These are phyloP conservation scores for Rhinocladiella mackenziei DNA, from an alignment of 2,329 filamentous ascomycete genomes.

Conservation along the genomic window DNA sequence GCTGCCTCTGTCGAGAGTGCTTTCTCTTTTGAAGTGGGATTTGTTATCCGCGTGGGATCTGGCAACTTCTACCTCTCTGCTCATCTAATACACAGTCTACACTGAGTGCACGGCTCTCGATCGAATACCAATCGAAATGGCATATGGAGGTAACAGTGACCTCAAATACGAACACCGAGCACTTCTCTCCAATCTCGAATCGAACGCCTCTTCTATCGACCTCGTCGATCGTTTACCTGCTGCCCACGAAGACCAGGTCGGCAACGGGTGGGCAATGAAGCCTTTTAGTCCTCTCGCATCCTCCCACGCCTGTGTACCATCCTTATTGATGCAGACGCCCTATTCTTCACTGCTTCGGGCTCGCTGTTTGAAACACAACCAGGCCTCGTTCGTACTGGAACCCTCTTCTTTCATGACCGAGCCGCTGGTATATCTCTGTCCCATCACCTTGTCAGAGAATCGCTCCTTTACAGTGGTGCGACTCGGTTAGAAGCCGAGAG, in stretches of 20 bases:
- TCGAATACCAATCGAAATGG: conserved; percentile 1
- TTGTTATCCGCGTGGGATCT: conserved; percentile 1
- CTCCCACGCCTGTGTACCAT: conserved; percentile 19
- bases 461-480: conserved; percentile 40
- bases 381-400: conserved; percentile 17
- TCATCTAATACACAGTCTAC: background rate
- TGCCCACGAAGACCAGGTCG: conserved; percentile 8
- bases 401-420: conserved; percentile 26
- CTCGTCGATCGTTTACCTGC: conserved; percentile 20
- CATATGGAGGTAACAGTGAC: conserved; percentile 1
- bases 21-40: background rate
- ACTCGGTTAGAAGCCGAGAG: conserved; percentile 45
- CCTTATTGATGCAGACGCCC: conserved; percentile 22
- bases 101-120: background rate
- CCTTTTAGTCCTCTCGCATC: conserved; percentile 26
- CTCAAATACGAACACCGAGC: background rate
- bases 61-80: conserved; percentile 1
- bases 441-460: conserved; percentile 33
- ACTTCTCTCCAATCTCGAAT: background rate
- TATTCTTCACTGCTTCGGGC: conserved; percentile 23
- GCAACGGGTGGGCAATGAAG: conserved; percentile 24
- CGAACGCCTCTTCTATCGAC: conserved; percentile 10
- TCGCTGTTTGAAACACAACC: conserved; percentile 14
- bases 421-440: conserved; percentile 32
- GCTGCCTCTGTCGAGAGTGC: background rate